Evolutionary conservation across 1,284 basidiomycete species (phyloP), one percentile per base, ranked within the genome.

Genomic region (Apiotrichum porosum): DNA sequence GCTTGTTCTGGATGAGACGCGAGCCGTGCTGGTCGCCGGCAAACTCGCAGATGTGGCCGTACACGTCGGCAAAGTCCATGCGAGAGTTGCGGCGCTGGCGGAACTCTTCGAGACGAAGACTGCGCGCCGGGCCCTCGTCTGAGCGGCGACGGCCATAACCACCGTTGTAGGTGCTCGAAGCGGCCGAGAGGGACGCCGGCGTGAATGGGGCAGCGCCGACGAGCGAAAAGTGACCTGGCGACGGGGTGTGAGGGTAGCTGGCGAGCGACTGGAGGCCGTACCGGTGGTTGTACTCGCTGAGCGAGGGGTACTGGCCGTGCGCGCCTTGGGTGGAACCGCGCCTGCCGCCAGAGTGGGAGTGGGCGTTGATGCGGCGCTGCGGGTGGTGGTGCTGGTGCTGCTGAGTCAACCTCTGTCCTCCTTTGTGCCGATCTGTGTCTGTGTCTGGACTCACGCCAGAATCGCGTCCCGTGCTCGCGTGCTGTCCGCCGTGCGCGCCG

Each of bases 21-120:
- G 91, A 90, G 22, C 92, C 87, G 63, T 93, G 88, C 69, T 97
- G 94, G 72, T 98, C 95, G 28, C 83, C 82, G 56, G 88, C 86
- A 70, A 98, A 97, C 69, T 97, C 95, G 44, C 89, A 85, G 42
- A 97, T 75, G 71, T 86, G 81, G 14, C 89, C 90, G 44, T 80
- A 79, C 61, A 98, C 86, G 63, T 95, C 91, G 68, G 78, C 75
- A 12, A 94, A 75, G 56, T 87, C 83, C 88, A 89, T 93, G 58
- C 82, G 83, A 4, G 47, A 79, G 28, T 81, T 76, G 69, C 85
- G 88, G 74, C 85, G 86, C 32, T 81, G 79, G 51, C 89, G 80
- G 72, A 93, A 95, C 52, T 92, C 87, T 54, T 93, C 88, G 48
- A 95, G 72, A 23, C 87, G 66, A 13, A 81, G 77, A 66, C 86